phyloP scores from a whole-genome alignment of 257 asterid genomes.

The Capsicum chinense region DNA sequence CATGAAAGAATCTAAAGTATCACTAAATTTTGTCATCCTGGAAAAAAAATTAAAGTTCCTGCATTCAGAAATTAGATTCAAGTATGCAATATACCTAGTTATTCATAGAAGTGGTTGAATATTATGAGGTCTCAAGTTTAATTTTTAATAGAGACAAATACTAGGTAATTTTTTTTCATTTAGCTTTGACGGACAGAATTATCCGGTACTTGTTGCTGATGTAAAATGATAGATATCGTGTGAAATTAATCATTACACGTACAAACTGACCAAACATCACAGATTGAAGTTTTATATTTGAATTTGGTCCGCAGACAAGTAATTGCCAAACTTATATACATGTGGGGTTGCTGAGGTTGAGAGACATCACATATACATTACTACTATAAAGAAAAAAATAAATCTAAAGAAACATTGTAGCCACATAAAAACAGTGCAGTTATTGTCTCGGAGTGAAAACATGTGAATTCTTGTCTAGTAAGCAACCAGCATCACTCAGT shows the following conservation, averaged over 20 bases:
- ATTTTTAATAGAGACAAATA: too few species aligned
- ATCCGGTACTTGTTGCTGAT: too few species aligned
- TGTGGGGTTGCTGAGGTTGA: slow-evolving; percentile 46
- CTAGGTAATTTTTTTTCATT: too few species aligned
- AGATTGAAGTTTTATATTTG: background rate
- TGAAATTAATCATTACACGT: too few species aligned
- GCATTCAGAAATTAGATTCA: background rate
- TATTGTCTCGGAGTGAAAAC: slow-evolving; percentile 27
- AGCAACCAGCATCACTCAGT: slow-evolving; percentile 46
- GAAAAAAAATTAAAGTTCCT: background rate
- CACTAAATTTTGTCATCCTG: background rate
- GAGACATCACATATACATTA: slow-evolving; percentile 25
- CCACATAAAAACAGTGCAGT: slow-evolving; percentile 39
- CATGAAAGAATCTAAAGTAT: background rate
- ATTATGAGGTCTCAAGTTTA: too few species aligned
- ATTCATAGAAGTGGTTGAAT: too few species aligned
- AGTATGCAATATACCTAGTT: too few species aligned
- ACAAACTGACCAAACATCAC: too few species aligned
- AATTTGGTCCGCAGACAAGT: slow-evolving; percentile 32
- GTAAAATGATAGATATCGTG: too few species aligned
- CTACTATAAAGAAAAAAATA: background rate
- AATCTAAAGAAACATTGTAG: background rate
- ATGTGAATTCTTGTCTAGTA: slow-evolving; percentile 52
- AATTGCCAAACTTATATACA: slow-evolving; percentile 34
- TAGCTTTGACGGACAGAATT: too few species aligned